Conservation (phyloP, 2,329 filamentous ascomycete genomes). For the Aureobasidium namibiae region DNA sequence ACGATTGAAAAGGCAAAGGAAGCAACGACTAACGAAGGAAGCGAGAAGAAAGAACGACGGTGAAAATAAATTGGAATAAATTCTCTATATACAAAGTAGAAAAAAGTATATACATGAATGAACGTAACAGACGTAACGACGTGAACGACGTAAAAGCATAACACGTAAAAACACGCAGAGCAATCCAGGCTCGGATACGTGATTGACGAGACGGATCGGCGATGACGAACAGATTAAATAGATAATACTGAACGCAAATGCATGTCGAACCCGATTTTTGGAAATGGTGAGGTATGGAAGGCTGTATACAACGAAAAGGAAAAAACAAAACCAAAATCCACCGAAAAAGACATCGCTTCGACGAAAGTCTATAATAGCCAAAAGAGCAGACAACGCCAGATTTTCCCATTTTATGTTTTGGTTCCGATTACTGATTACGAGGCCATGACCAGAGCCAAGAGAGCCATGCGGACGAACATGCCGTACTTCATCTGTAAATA, state of each 20-base stretch:
- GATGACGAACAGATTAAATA: neutral
- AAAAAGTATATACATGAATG: neutral
- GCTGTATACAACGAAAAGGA: slow-evolving; percentile 1
- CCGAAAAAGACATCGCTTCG: neutral
- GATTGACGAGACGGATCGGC: neutral
- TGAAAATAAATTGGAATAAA: slow-evolving; percentile 12
- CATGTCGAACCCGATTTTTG: neutral
- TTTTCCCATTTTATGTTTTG: too few species aligned
- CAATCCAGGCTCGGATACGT: slow-evolving; percentile 9
- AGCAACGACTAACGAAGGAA: too few species aligned
- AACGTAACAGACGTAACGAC: neutral
- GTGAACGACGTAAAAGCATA: neutral
- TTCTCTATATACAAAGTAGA: slow-evolving; percentile 4
- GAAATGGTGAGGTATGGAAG: neutral
- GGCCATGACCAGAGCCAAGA: slow-evolving; percentile 87
- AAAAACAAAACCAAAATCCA: neutral
- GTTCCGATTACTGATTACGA: too few species aligned
- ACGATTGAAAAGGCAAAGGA: too few species aligned
- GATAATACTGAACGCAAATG: neutral
- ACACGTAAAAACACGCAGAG: slow-evolving; percentile 1
- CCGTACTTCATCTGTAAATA: slow-evolving; percentile 81
- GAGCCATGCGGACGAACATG: slow-evolving; percentile 94
- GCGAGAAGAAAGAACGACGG: neutral
- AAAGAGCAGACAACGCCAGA: too few species aligned
- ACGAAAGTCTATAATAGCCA: neutral